phyloP scores from a whole-genome alignment of 2,329 filamentous ascomycete genomes.

The Calycina herbarum region DNA sequence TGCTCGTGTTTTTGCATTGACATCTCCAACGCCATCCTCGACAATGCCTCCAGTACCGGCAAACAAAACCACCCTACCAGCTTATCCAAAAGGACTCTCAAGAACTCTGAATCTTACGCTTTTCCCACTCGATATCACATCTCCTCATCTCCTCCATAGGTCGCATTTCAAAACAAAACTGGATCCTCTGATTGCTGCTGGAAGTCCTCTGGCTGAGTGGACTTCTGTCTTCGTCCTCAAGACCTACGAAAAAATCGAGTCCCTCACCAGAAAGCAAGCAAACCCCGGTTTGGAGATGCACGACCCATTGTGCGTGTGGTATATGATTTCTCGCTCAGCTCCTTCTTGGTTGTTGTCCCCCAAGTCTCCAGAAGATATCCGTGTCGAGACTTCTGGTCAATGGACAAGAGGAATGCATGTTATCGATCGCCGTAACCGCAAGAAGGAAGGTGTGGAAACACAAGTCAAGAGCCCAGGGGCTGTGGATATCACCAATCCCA shows the following conservation, averaged over 20 bases:
- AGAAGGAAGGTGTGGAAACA: slow-evolving; percentile 45
- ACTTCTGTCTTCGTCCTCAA: slow-evolving; percentile 69
- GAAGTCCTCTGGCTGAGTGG: slow-evolving; percentile 75
- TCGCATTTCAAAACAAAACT: slow-evolving; percentile 59
- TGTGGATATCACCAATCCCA: slow-evolving; percentile 39
- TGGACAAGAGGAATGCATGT: slow-evolving; percentile 95
- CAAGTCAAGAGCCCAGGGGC: slow-evolving; percentile 37
- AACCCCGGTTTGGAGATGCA: slow-evolving; percentile 68
- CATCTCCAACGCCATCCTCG: slow-evolving; percentile 68
- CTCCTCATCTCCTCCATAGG: slow-evolving; percentile 63
- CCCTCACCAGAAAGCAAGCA: slow-evolving; percentile 57
- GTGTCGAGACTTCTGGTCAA: slow-evolving; percentile 86
- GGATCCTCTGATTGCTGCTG: slow-evolving; percentile 54
- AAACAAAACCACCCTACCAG: slow-evolving; percentile 50
- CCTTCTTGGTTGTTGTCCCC: slow-evolving; percentile 57
- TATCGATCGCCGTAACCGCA: slow-evolving; percentile 67
- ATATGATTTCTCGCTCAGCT: slow-evolving; percentile 63
- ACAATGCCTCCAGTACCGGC: slow-evolving; percentile 74
- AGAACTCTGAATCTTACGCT: slow-evolving; percentile 65
- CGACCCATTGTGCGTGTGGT: slow-evolving; percentile 79
- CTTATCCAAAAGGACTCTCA: slow-evolving; percentile 65
- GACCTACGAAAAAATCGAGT: slow-evolving; percentile 67
- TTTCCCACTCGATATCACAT: slow-evolving; percentile 78
- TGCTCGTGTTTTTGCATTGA: slow-evolving; percentile 75
- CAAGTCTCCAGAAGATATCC: slow-evolving; percentile 71